Evolutionary conservation across 2,329 filamentous ascomycete genomes (phyloP).

Genomic region (Chaetomiaceae sp.): DNA sequence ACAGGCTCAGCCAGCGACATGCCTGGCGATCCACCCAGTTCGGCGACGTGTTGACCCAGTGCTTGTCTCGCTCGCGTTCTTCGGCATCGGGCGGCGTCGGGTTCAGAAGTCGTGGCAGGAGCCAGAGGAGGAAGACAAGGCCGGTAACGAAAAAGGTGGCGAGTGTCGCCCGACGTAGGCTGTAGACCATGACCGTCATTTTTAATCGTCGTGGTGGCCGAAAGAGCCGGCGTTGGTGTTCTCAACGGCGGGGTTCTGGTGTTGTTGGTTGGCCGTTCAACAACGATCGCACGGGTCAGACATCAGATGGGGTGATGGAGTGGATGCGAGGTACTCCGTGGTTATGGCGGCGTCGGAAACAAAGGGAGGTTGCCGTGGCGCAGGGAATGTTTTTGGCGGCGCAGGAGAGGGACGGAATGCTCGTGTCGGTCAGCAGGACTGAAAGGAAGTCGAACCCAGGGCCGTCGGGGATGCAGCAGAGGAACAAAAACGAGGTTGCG

Average conservation of each 20-base stretch:
- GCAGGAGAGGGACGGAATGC: not conserved
- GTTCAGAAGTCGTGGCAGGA: constrained; percentile 53
- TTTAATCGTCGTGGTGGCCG: not conserved
- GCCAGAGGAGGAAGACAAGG: constrained; percentile 45
- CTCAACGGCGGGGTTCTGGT: not conserved
- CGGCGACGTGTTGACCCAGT: constrained; percentile 66
- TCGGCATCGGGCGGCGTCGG: constrained; percentile 59
- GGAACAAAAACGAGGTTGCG: not conserved
- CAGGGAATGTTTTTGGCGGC: not conserved
- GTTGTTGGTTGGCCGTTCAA: not conserved
- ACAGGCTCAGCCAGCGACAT: constrained; percentile 75
- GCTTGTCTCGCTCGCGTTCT: constrained; percentile 56
- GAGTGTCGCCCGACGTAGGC: constrained; percentile 42
- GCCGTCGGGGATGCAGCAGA: not conserved
- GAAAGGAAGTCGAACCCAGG: not conserved
- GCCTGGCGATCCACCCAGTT: constrained; percentile 71
- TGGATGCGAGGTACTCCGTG: too few species aligned
- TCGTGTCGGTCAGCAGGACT: not conserved
- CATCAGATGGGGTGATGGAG: not conserved
- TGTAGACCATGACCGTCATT: constrained; percentile 20
- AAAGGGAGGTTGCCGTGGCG: not conserved
- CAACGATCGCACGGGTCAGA: not conserved
- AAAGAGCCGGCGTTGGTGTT: not conserved
- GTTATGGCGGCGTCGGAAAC: not conserved
- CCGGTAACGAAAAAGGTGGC: constrained; percentile 29